Evolutionary conservation across 805 yeast species (phyloP).

Genomic region (Candida montana): DNA sequence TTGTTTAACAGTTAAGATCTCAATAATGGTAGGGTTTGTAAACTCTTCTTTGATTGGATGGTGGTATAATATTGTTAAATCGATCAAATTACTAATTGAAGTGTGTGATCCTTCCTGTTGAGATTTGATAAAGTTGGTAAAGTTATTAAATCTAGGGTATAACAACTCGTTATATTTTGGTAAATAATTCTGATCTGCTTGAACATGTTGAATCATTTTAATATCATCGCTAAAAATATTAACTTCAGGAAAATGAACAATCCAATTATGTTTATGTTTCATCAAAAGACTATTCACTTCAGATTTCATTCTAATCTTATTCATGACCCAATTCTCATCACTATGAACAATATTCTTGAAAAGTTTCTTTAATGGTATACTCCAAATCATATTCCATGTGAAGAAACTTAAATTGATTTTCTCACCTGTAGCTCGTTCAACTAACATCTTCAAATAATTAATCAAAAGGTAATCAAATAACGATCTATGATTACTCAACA

Average conservation of each 20-base stretch:
- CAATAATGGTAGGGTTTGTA: constrained; percentile 32
- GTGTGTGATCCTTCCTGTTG: constrained; percentile 3
- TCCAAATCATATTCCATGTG: constrained; percentile 65
- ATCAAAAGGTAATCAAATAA: constrained; percentile 60
- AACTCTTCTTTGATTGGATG: constrained; percentile 27
- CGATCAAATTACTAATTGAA: constrained; percentile 23
- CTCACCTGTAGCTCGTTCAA: constrained; percentile 21
- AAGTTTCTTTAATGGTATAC: constrained; percentile 49
- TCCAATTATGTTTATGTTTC: constrained; percentile 45
- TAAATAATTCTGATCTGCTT: constrained; percentile 52
- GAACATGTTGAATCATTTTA: constrained; percentile 42
- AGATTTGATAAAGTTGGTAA: constrained; percentile 40
- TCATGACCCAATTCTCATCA: constrained; percentile 64
- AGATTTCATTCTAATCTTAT: constrained; percentile 31
- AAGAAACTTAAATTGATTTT: constrained; percentile 43
- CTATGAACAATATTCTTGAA: constrained; percentile 42
- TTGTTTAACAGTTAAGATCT: constrained; percentile 30
- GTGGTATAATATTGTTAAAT: constrained; percentile 35
- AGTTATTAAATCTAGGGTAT: constrained; percentile 71
- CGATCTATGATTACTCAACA: constrained; percentile 59
- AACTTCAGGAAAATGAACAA: constrained; percentile 82
- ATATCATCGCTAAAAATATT: constrained; percentile 54
- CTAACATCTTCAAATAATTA: constrained; percentile 27
- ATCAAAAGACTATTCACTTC: constrained; percentile 28
- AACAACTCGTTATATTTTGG: constrained; percentile 56